Base-by-base conservation (phyloP, 2,329 filamentous ascomycete genomes). In the Myriangium duriaei region DNA sequence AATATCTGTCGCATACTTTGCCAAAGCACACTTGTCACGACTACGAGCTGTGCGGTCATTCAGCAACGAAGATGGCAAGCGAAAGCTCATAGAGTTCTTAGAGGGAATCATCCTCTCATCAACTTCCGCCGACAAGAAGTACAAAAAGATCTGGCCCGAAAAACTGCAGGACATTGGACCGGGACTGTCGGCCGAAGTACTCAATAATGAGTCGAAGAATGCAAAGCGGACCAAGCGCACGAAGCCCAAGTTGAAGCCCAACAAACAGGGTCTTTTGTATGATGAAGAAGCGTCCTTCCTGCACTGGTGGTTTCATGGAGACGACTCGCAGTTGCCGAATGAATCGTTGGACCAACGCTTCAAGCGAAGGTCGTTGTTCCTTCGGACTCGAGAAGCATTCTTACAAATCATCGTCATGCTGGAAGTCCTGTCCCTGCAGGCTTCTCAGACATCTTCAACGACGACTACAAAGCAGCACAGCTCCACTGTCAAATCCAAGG, bases 1-100 rank as follows among this genome's bases (percentile, higher is more conserved):
- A 69, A 82, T 80, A 21, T 84, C 82, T 3, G 62, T 88, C 40
- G 82, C 82, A 41, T 91, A 87, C 57, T 87, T 88, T 57, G 79
- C 79, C 13, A 91, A 91, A 61, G 83, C 82, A 1, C 81, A 83
- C 1, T 62, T 91, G 13, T 83, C 82, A 31, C 71, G 81, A 48
- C 78, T 81, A 32, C 72, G 82, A 42, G 79, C 78, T 32, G 72
- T 76, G 84, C 84, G 45, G 73, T 77, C 41, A 60, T 75, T 24
- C 11, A 11, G 71, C 76, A 43, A 71, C 71, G 36, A 73, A 79
- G 52, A 63, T 69, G 5, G 71, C 67, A 14, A 59, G 78, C 13
- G 67, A 76, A 29, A 74, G 79, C 62, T 87, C 12, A 66, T 81
- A 6, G 63, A 69, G 0, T 86, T 84, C 48, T 54, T 88, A n/a